Conservation (phyloP, 2,329 filamentous ascomycete species). For the Colletotrichum graminicola region DNA sequence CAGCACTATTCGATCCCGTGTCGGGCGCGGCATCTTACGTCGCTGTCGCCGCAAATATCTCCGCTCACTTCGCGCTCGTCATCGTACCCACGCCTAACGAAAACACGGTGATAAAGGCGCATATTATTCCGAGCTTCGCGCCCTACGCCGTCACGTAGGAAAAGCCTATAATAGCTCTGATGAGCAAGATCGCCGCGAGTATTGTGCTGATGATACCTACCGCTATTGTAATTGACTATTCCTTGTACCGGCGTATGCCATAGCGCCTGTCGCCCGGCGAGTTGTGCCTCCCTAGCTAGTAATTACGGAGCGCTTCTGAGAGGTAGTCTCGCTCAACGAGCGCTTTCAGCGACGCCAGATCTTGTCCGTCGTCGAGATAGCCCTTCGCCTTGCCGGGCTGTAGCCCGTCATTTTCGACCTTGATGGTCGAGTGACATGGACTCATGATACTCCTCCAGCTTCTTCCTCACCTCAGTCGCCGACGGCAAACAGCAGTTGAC, state of each 20-base stretch:
- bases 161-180: conserved; percentile 9
- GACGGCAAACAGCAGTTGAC: too few species aligned
- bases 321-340: conserved; percentile 5
- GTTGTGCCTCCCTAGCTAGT: conserved; percentile 1
- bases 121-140: conserved; percentile 54
- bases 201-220: neutral
- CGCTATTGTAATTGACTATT: neutral
- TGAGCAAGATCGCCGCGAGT: conserved; percentile 8
- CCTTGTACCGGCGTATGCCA: neutral
- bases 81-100: conserved; percentile 21
- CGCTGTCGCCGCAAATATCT: conserved; percentile 38
- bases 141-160: neutral
- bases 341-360: neutral
- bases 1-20: neutral
- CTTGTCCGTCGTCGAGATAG: neutral
- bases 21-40: conserved; percentile 22
- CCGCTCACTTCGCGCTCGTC: conserved; percentile 28
- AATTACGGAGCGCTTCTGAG: neutral
- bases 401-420: neutral
- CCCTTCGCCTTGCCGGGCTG: neutral
- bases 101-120: conserved; percentile 26
- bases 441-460: conserved; percentile 2
- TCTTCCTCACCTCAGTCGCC: neutral
- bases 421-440: too few species aligned
- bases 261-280: neutral